phyloP scores from a whole-genome alignment of 306 rosid genomes.

The Sechiopsis laciniata region DNA sequence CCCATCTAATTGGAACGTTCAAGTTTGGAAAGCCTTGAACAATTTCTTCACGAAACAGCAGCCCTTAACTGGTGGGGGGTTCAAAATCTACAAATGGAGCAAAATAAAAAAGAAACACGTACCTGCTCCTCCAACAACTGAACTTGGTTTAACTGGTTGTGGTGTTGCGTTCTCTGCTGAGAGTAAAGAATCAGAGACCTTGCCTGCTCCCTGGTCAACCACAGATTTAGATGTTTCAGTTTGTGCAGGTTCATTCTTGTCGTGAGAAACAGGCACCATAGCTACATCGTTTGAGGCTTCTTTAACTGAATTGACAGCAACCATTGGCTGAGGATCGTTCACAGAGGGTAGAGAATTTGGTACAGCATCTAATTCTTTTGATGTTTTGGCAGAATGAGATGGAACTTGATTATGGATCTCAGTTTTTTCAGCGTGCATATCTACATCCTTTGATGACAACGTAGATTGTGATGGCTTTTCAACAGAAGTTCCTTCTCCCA shows the following conservation, averaged over 20 bases:
- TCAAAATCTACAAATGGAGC: conserved; percentile 18
- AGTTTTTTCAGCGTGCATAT: conserved; percentile 35
- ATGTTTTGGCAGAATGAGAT: conserved; percentile 34
- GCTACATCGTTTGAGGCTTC: conserved; percentile 43
- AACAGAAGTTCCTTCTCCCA: conserved; percentile 30
- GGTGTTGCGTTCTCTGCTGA: conserved; percentile 33
- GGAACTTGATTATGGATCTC: conserved; percentile 36
- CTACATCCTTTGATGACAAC: too few species aligned
- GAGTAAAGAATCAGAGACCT: conserved; percentile 26
- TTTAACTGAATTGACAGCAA: conserved; percentile 31
- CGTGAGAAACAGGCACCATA: conserved; percentile 34
- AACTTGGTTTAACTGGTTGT: conserved; percentile 35
- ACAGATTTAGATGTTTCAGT: conserved; percentile 18
- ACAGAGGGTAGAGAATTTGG: conserved; percentile 32
- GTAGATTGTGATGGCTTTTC: conserved; percentile 45
- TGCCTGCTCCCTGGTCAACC: conserved; percentile 14
- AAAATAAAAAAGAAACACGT: not conserved
- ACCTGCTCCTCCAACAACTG: conserved; percentile 39
- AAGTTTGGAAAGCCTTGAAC: conserved; percentile 3
- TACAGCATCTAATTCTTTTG: conserved; percentile 28
- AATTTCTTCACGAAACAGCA: not conserved
- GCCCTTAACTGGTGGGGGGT: not conserved
- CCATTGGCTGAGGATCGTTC: conserved; percentile 21
- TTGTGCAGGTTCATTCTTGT: conserved; percentile 32
- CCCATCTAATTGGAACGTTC: not conserved